Evolutionary conservation across 495 filamentous ascomycete species (phyloP), one percentile per base, ranked within the genome.

Genomic region (Aspergillus ostianus): DNA sequence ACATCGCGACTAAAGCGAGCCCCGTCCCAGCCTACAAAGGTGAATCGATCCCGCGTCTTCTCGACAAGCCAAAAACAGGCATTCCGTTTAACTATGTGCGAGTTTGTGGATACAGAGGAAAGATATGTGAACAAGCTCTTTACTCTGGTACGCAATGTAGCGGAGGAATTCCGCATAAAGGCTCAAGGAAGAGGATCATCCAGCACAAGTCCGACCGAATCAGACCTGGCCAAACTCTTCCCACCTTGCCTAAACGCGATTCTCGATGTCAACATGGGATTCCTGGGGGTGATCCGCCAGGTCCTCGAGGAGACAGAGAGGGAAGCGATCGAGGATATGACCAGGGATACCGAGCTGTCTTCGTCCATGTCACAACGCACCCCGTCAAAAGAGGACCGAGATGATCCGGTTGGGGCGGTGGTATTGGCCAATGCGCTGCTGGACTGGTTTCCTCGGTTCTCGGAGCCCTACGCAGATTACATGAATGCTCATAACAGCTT

Each of bases 41-140:
- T 92, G 29, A 91, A 87, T 69, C 81, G 85, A 58, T 88, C 81
- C 54, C 87, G 84, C 61, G 80, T 86, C 0, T 90, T 97, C 62
- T 82, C 87, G 7, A 87, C 87, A 66, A 85, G 87, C 48, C 91
- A 97, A 66, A 93, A 95, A 67, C 83, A 92, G 55, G 86, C 87
- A 46, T 72, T 98, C 57, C 86, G 92, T 53, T 85, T 90, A 61
- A 92, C 96, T 67, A 88, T 99, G 85, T 89, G 86, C 62, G 94
- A 99, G 70, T 68, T 98, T 57, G 83, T 96, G 26, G 91, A 96
- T 65, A 99, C 94, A 0, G 94, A 99, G 73, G 91, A 93, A 66
- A 85, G 90, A 65, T 99, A 97, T 73, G 91, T 98, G 32, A 77
- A 81, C 67, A 96, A 96, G 67, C 65, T 98, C 41, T 84, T 89